Base-by-base conservation (phyloP, 2,329 filamentous ascomycete genomes). In the Curvularia eragrostidis region DNA sequence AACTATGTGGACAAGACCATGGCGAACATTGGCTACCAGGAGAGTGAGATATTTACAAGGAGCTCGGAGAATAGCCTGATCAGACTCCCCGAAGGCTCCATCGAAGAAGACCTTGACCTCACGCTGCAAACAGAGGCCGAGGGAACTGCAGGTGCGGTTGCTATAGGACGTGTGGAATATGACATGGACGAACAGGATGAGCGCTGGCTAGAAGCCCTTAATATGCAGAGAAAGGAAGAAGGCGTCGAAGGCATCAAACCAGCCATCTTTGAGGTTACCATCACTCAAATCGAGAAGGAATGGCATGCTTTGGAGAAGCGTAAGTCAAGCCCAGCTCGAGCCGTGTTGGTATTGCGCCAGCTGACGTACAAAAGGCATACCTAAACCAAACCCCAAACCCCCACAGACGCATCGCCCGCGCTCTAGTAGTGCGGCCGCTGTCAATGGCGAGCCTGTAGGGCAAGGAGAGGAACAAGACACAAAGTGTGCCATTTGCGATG, bases 141-240 rank as follows among this genome's bases (percentile, higher is more conserved):
- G 44, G 73, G 79, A 5, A 81, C 84, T 52, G 78, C 81, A 38
- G 81, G 81, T 18, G 84, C 74, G 3, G 72, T 79, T 19, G 71
- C 76, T 10, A 72, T 96, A 38, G 91, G 92, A 12, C 88, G 91
- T 55, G 95, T 99, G 19, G 95, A 99, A 75, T 99, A 99, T 75
- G 95, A 99, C 76, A 99, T 99, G 95, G 95, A 99, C 72, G 95
- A 99, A 78, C 95, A 99, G 73, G 95, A 99, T 75, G 93, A 97
- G 66, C 92, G 93, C 80, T 99, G 95, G 95, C 82, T 99, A 24
- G 90, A 95, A 67, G 86, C 87, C 38, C 87, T 94, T 73, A 99
- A 99, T 69, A 79, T 82, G 12, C 87, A 90, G 68, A 87, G 95
- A 56, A 91, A 88, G 73, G 84, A 85, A 23, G 86, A 90, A 65